Evolutionary conservation across 768 basidiomycete species (phyloP).

Genomic region (Pilatotrama ljubarskyi): DNA sequence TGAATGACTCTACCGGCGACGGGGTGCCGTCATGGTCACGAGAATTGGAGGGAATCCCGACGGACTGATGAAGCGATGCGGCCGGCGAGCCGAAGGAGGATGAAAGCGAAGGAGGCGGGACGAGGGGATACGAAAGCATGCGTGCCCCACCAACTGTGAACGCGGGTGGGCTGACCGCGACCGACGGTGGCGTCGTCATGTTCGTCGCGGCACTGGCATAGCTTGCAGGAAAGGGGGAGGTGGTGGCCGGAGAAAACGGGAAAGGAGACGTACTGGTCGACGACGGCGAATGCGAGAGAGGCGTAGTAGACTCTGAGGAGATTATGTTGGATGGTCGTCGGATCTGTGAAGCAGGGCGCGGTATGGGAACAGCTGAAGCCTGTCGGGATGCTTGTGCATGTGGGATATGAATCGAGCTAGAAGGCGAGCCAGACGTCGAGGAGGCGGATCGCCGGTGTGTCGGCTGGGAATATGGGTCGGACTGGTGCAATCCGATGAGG

Average conservation of each 20-base stretch:
- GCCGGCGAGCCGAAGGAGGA: conserved; percentile 48
- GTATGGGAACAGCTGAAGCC: conserved; percentile 70
- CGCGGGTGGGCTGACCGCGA: conserved; percentile 42
- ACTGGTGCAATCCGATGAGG: conserved; percentile 66
- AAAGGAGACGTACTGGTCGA: conserved; percentile 70
- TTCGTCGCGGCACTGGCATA: conserved; percentile 60
- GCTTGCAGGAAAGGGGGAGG: conserved; percentile 55
- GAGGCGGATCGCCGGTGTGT: conserved; percentile 59
- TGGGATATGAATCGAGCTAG: conserved; percentile 43
- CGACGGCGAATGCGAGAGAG: conserved; percentile 63
- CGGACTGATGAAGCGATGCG: conserved; percentile 9
- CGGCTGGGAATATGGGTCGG: conserved; percentile 71
- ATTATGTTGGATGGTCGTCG: conserved; percentile 50
- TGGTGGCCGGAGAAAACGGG: conserved; percentile 59
- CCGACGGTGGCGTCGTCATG: conserved; percentile 72
- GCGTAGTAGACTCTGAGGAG: conserved; percentile 55
- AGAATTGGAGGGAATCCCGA: background rate
- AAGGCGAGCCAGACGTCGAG: conserved; percentile 42
- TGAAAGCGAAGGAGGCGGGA: conserved; percentile 63
- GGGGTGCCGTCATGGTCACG: conserved; percentile 17
- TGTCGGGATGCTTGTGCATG: conserved; percentile 33
- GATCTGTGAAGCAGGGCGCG: conserved; percentile 65
- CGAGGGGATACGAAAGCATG: conserved; percentile 73
- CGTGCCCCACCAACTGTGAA: conserved; percentile 38
- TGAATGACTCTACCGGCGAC: conserved; percentile 24